These are phyloP conservation scores for Suhomyces chickasaworum DNA, from an alignment of 1,139 yeast genomes.

Conservation along the genomic window DNA sequence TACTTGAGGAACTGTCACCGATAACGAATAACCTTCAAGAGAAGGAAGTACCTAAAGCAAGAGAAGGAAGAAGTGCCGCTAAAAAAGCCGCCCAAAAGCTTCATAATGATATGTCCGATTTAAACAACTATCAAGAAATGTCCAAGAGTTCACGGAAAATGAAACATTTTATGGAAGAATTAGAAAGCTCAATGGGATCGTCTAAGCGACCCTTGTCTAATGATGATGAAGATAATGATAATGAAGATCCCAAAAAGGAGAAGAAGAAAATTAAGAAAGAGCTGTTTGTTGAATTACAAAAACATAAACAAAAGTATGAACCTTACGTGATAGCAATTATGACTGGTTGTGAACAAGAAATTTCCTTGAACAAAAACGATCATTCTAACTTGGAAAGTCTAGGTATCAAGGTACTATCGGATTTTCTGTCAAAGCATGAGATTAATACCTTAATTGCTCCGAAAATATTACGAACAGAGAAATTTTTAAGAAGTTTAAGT, in stretches of 20 bases:
- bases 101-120: constrained; percentile 68
- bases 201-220: constrained; percentile 10
- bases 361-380: constrained; percentile 42
- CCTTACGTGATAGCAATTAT: constrained; percentile 46
- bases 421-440: constrained; percentile 25
- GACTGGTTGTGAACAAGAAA: constrained; percentile 62
- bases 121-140: constrained; percentile 59
- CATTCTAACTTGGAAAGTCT: constrained; percentile 28
- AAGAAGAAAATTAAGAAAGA: constrained; percentile 7
- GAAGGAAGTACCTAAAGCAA: constrained; percentile 5
- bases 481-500: constrained; percentile 59
- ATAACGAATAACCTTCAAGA: no score
- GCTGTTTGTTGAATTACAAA: constrained; percentile 1
- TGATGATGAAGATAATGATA: constrained; percentile 4
- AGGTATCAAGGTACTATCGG: constrained; percentile 46
- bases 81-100: constrained; percentile 65
- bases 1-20: background rate
- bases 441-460: constrained; percentile 71
- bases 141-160: constrained; percentile 42
- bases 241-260: constrained; percentile 1
- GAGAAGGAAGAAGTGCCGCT: constrained; percentile 55
- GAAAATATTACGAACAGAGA: constrained; percentile 77
- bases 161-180: constrained; percentile 40
- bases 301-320: constrained; percentile 5
- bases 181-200: constrained; percentile 20